These are phyloP conservation scores for Eurotiales sp. DNA, from an alignment of 2,329 filamentous ascomycete genomes.

Conservation along the genomic window DNA sequence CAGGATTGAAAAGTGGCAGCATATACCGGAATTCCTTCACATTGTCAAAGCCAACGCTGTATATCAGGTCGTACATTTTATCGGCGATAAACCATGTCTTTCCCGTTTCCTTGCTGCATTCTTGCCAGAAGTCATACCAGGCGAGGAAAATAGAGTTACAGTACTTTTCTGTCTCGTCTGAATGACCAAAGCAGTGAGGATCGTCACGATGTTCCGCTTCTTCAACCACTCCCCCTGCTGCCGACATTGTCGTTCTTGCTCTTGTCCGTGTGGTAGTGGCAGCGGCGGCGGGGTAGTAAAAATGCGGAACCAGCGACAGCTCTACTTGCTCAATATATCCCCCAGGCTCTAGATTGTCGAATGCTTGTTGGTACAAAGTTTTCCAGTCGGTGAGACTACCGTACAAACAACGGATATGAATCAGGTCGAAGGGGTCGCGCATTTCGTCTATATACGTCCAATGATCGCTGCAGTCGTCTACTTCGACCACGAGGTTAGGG, in stretches of 20 bases:
- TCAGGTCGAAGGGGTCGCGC: slow-evolving; percentile 37
- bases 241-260: no score
- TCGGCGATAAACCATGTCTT: slow-evolving; percentile 22
- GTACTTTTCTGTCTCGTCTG: background rate
- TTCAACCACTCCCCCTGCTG: slow-evolving; percentile 23
- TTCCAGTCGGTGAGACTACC: slow-evolving; percentile 33
- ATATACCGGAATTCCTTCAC: slow-evolving; percentile 25
- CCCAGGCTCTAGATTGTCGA: slow-evolving; percentile 33
- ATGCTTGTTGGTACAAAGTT: slow-evolving; percentile 31
- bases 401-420: slow-evolving; percentile 39
- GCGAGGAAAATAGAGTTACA: slow-evolving; percentile 26
- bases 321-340: slow-evolving; percentile 40
- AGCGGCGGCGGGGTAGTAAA: no score
- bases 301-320: slow-evolving; percentile 34
- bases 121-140: slow-evolving; percentile 17
- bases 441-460: slow-evolving; percentile 31
- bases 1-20: slow-evolving; percentile 17
- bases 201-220: slow-evolving; percentile 29
- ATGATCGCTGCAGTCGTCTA: slow-evolving; percentile 32
- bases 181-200: slow-evolving; percentile 19
- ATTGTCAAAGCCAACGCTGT: slow-evolving; percentile 23
- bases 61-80: slow-evolving; percentile 25
- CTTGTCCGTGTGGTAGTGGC: no score
- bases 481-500: slow-evolving; percentile 30
- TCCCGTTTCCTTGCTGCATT: slow-evolving; percentile 27